Conservation (phyloP, 2,329 filamentous ascomycete genomes). For the Botrytis squamosa region DNA sequence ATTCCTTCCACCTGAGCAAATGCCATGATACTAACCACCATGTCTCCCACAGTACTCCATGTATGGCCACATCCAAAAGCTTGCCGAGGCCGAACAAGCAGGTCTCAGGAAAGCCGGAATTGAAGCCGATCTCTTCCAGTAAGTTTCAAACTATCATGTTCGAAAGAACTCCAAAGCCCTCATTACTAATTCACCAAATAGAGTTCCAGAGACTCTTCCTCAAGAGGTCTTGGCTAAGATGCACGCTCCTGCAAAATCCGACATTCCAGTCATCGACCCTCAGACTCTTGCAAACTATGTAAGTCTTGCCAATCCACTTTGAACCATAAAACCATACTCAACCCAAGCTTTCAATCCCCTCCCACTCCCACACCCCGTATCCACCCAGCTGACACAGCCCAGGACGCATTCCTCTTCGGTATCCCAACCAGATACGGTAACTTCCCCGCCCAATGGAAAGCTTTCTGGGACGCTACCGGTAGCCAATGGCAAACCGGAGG, state of each 20-base stretch:
- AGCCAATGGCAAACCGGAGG: constrained; percentile 76
- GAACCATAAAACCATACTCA: background rate
- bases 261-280: constrained; percentile 62
- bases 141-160: constrained; percentile 14
- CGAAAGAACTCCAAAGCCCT: background rate
- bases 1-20: background rate
- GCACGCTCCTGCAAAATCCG: constrained; percentile 77
- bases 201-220: constrained; percentile 79
- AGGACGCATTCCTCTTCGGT: constrained; percentile 84
- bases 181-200: background rate
- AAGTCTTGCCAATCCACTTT: background rate
- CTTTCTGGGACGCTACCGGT: constrained; percentile 83
- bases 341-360: background rate
- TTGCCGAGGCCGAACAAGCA: constrained; percentile 87
- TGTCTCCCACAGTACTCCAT: constrained; percentile 69
- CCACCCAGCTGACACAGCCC: background rate
- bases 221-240: constrained; percentile 85
- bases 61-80: constrained; percentile 83
- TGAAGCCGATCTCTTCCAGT: constrained; percentile 65
- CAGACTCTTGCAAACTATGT: constrained; percentile 62
- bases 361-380: background rate
- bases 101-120: constrained; percentile 89
- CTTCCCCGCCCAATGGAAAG: constrained; percentile 95
- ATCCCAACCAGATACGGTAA: constrained; percentile 96
- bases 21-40: constrained; percentile 4